phyloP scores from a whole-genome alignment of 2,329 filamentous ascomycete species.

The Aspergillus ruber region DNA sequence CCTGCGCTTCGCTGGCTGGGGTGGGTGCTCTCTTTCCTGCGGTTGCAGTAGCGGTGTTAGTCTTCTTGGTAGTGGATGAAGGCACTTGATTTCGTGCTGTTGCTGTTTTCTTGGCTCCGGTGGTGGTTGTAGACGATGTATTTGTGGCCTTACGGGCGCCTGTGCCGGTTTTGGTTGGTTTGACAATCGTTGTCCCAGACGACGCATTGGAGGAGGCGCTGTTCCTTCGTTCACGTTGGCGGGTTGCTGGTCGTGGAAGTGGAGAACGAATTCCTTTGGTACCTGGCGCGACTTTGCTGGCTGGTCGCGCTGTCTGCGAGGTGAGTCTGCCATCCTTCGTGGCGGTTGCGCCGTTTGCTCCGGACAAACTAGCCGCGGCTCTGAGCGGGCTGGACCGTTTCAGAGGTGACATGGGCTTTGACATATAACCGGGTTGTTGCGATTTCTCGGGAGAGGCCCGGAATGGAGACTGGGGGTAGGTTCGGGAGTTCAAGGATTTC shows the following conservation, averaged over 20 bases:
- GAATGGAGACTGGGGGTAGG: constrained; percentile 53
- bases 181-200: constrained; percentile 33
- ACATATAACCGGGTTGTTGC: constrained; percentile 50
- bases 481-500: constrained; percentile 71
- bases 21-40: constrained; percentile 9
- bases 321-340: constrained; percentile 21
- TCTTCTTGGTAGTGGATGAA: constrained; percentile 30
- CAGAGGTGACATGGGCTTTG: constrained; percentile 56
- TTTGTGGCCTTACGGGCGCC: constrained; percentile 25
- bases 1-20: constrained; percentile 20
- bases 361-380: constrained; percentile 15
- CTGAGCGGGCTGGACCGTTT: constrained; percentile 46
- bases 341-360: constrained; percentile 15
- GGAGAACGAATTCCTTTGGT: constrained; percentile 24
- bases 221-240: constrained; percentile 32
- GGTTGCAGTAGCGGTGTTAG: constrained; percentile 26
- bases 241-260: constrained; percentile 31
- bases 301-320: constrained; percentile 25
- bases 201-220: constrained; percentile 34
- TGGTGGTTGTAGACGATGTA: constrained; percentile 14
- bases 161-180: constrained; percentile 21
- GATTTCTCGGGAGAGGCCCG: constrained; percentile 37
- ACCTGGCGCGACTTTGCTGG: constrained; percentile 23
- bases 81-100: constrained; percentile 24
- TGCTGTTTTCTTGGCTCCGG: constrained; percentile 23